A percentile compares a stretch with the other conserved stretches of the same genome.
Evolutionary conservation across 2,329 filamentous ascomycete species (phyloP).

Genomic region (Penicillium verrucosum): DNA sequence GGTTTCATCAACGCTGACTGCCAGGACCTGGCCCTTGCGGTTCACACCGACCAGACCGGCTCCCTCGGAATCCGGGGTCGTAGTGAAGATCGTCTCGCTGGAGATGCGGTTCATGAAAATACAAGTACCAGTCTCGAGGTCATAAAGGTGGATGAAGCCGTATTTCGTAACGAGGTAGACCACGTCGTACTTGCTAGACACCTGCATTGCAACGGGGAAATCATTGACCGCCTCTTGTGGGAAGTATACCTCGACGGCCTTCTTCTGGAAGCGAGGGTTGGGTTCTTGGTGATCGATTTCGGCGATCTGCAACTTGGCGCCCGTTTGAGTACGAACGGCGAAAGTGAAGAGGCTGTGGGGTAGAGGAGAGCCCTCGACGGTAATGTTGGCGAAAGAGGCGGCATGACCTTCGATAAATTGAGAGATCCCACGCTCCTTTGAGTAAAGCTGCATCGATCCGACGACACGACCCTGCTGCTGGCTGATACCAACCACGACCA

Average conservation of each 20-base stretch:
- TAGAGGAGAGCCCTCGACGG: slow-evolving; percentile 80
- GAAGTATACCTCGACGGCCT: slow-evolving; percentile 97
- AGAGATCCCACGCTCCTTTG: slow-evolving; percentile 91
- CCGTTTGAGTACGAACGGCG: slow-evolving; percentile 81
- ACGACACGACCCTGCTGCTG: slow-evolving; percentile 90
- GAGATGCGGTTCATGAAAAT: slow-evolving; percentile 99
- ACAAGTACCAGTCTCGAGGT: slow-evolving; percentile 89
- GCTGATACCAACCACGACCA: slow-evolving; percentile 94
- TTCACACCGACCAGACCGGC: slow-evolving; percentile 92
- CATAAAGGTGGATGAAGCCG: slow-evolving; percentile 97
- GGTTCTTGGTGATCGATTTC: slow-evolving; percentile 91
- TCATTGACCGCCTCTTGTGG: slow-evolving; percentile 92
- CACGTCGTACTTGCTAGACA: slow-evolving; percentile 93
- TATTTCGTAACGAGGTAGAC: slow-evolving; percentile 98
- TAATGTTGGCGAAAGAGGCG: slow-evolving; percentile 85
- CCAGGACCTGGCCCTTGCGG: slow-evolving; percentile 93
- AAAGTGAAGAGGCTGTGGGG: slow-evolving; percentile 97
- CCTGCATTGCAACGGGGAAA: slow-evolving; percentile 96
- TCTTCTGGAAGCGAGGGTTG: slow-evolving; percentile 89
- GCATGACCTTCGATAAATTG: slow-evolving; percentile 98
- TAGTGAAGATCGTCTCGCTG: slow-evolving; percentile 98
- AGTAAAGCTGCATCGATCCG: slow-evolving; percentile 96
- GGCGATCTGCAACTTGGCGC: slow-evolving; percentile 94
- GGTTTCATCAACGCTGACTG: slow-evolving; percentile 87
- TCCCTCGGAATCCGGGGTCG: slow-evolving; percentile 76